A percentile compares a stretch with the other conserved stretches of the same genome.
Evolutionary conservation across 495 filamentous ascomycete species (phyloP).

Genomic region (Aspergillus sparsus): DNA sequence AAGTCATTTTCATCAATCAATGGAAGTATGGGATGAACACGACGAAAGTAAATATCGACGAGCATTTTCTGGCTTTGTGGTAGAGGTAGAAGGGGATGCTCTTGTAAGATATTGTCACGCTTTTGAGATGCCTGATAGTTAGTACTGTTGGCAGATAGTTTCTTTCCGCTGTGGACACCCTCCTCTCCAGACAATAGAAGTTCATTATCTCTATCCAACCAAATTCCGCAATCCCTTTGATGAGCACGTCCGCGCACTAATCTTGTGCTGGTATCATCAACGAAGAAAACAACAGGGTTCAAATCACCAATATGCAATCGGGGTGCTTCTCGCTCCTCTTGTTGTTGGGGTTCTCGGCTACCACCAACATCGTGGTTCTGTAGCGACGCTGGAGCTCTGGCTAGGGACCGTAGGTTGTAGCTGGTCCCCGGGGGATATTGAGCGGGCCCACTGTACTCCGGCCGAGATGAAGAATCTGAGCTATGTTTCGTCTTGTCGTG

Average conservation of each 20-base stretch:
- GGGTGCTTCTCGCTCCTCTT: neutral
- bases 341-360: neutral
- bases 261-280: slow-evolving; percentile 19
- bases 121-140: neutral
- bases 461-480: neutral
- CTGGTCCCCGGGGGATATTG: neutral
- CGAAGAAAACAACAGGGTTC: slow-evolving; percentile 28
- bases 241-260: slow-evolving; percentile 20
- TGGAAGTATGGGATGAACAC: slow-evolving; percentile 31
- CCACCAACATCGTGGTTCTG: neutral
- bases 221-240: slow-evolving; percentile 27
- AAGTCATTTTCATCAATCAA: slow-evolving; percentile 31
- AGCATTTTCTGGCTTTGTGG: slow-evolving; percentile 23
- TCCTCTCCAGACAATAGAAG: slow-evolving; percentile 4
- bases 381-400: neutral
- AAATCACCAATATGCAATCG: slow-evolving; percentile 20
- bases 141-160: neutral
- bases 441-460: neutral
- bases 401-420: neutral
- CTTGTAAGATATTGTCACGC: neutral
- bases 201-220: slow-evolving; percentile 20
- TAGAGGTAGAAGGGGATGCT: slow-evolving; percentile 19
- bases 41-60: slow-evolving; percentile 29
- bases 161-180: neutral
- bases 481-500: slow-evolving; percentile 14